phyloP scores from a whole-genome alignment of 2,329 filamentous ascomycete genomes.

The Thyridium curvatum region DNA sequence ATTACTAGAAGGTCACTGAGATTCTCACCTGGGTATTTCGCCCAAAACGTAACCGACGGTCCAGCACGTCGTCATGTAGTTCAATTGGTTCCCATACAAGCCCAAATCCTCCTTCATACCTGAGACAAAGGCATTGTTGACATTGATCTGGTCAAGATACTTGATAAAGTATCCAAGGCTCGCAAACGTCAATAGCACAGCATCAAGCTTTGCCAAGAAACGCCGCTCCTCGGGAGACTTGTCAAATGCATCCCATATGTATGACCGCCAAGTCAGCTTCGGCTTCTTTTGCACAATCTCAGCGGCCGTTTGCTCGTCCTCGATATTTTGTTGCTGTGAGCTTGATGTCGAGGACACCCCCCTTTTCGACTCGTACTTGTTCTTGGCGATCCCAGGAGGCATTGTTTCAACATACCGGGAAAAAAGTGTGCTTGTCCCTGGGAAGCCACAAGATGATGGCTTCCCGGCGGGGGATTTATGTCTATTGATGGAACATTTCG shows the following conservation, averaged over 20 bases:
- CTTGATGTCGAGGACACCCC: background rate
- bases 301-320: background rate
- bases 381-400: too few relatives aligned
- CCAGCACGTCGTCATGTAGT: conserved; percentile 26
- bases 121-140: conserved; percentile 14
- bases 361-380: too few relatives aligned
- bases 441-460: too few relatives aligned
- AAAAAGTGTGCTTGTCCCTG: too few relatives aligned
- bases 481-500: too few relatives aligned
- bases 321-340: background rate
- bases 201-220: conserved; percentile 26
- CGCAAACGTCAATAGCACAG: conserved; percentile 27
- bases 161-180: conserved; percentile 38
- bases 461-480: too few relatives aligned
- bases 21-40: conserved; percentile 23
- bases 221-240: conserved; percentile 23
- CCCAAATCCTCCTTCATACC: conserved; percentile 25
- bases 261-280: conserved; percentile 35
- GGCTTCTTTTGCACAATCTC: conserved; percentile 18
- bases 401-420: too few relatives aligned
- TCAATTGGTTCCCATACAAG: conserved; percentile 27
- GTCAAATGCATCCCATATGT: conserved; percentile 41
- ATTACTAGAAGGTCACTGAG: background rate
- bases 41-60: conserved; percentile 32
- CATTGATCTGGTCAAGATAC: conserved; percentile 31